Evolutionary conservation across 169 alveolate genomes (phyloP).

Genomic region (Theileria parva): DNA sequence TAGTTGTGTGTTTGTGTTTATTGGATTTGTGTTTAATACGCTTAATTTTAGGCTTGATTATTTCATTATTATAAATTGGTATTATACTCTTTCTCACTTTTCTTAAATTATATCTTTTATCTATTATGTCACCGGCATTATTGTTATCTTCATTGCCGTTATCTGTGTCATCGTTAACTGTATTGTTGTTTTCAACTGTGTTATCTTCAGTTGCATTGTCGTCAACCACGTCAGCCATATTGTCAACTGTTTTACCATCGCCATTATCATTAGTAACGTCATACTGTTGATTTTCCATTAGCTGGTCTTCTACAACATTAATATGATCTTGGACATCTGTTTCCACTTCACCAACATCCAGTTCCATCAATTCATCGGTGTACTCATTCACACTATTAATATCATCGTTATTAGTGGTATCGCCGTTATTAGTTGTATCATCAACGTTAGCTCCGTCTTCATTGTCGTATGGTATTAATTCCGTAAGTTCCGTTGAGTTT

Average conservation of each 20-base stretch:
- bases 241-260: too few relatives aligned
- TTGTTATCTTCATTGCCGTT: conserved; percentile 33
- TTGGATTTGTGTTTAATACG: background rate
- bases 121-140: background rate
- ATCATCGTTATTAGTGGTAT: background rate
- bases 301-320: too few relatives aligned
- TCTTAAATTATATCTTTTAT: conserved; percentile 20
- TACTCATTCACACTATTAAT: background rate
- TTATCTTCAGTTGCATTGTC: conserved; percentile 5
- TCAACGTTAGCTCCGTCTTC: background rate
- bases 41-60: background rate
- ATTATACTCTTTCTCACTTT: conserved; percentile 10
- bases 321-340: background rate
- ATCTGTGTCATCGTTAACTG: conserved; percentile 40
- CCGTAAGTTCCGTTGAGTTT: background rate
- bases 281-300: background rate
- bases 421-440: background rate
- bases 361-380: background rate
- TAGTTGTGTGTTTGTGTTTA: background rate
- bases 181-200: conserved; percentile 43
- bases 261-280: too few relatives aligned
- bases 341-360: background rate
- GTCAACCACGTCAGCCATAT: too few relatives aligned
- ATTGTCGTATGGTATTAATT: background rate
- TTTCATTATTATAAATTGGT: conserved; percentile 9